A percentile compares a stretch with the other conserved stretches of the same genome.
Evolutionary conservation across 441 rosid genomes (phyloP).

Genomic region (Jatropha podagrica): DNA sequence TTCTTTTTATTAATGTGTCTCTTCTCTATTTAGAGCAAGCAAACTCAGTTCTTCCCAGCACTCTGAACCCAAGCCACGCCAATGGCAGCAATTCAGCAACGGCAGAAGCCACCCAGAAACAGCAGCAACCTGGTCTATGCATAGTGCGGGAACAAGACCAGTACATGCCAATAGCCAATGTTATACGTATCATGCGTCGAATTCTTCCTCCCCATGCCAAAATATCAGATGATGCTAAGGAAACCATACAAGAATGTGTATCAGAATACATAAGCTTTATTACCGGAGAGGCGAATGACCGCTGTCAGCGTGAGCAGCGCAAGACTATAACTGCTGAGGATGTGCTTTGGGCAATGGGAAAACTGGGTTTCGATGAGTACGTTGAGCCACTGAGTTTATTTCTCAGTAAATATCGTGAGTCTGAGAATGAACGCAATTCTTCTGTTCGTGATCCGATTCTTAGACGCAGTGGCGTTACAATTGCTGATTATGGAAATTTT

Average conservation of each 20-base stretch:
- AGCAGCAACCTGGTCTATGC: neutral
- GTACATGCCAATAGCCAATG: constrained; percentile 84
- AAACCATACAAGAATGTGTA: constrained; percentile 96
- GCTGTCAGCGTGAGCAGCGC: constrained; percentile 95
- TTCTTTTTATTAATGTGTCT: no score
- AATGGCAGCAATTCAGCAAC: constrained; percentile 1
- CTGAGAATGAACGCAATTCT: constrained; percentile 41
- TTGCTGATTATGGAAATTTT: constrained; percentile 22
- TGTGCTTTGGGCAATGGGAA: constrained; percentile 88
- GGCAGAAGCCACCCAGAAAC: neutral
- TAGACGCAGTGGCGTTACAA: constrained; percentile 17
- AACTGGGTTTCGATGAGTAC: constrained; percentile 92
- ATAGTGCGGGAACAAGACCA: constrained; percentile 64
- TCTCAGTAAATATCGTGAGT: constrained; percentile 55
- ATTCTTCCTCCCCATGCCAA: constrained; percentile 67
- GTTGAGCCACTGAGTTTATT: constrained; percentile 58
- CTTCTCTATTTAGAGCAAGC: neutral
- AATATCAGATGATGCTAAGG: constrained; percentile 95
- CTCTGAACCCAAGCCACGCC: constrained; percentile 9
- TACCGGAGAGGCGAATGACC: constrained; percentile 94
- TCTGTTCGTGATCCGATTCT: constrained; percentile 31
- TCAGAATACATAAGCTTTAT: constrained; percentile 98
- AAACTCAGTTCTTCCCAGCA: neutral
- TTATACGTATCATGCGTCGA: constrained; percentile 78
- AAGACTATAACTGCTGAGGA: constrained; percentile 96